A percentile compares a stretch with the other conserved stretches of the same genome.
Evolutionary conservation across 495 filamentous ascomycete genomes (phyloP).

Genomic region (Symbiotaphrina buchneri): DNA sequence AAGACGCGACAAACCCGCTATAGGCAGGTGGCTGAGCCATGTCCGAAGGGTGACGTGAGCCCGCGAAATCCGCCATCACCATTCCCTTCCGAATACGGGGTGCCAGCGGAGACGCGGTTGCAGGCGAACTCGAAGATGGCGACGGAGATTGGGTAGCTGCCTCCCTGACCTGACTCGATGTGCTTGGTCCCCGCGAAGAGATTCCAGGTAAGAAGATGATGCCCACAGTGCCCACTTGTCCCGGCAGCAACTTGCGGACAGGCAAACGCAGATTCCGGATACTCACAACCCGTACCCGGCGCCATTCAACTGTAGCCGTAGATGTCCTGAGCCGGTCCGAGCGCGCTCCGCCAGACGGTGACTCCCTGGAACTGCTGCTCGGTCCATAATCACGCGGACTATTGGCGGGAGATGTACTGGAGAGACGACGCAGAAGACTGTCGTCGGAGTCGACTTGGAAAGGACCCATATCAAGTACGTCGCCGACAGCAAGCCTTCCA

Average conservation of each 20-base stretch:
- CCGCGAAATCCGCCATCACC: conserved; percentile 29
- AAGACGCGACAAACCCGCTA: conserved; percentile 23
- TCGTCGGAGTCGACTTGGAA: conserved; percentile 29
- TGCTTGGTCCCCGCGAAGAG: background rate
- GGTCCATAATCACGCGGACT: no score
- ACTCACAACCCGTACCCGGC: conserved; percentile 54
- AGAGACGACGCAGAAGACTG: no score
- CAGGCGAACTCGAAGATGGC: conserved; percentile 6
- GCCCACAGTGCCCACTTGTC: conserved; percentile 82
- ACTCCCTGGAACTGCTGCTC: no score
- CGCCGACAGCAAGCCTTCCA: conserved; percentile 55
- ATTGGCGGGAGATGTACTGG: no score
- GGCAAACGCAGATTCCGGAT: conserved; percentile 75
- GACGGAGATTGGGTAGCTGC: conserved; percentile 9
- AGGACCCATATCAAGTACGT: conserved; percentile 60
- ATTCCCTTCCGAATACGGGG: conserved; percentile 58
- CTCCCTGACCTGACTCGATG: conserved; percentile 2
- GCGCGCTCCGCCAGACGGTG: no score
- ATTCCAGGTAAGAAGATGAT: conserved; percentile 26
- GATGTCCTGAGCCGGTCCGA: conserved; percentile 5
- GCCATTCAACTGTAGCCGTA: conserved; percentile 33
- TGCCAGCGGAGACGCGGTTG: no score
- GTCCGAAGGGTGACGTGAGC: no score
- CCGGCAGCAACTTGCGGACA: conserved; percentile 48
- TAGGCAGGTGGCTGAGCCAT: conserved; percentile 18